These are phyloP conservation scores for Phytophthora sp. DNA, from an alignment of 352 stramenopile species.

Conservation along the genomic window DNA sequence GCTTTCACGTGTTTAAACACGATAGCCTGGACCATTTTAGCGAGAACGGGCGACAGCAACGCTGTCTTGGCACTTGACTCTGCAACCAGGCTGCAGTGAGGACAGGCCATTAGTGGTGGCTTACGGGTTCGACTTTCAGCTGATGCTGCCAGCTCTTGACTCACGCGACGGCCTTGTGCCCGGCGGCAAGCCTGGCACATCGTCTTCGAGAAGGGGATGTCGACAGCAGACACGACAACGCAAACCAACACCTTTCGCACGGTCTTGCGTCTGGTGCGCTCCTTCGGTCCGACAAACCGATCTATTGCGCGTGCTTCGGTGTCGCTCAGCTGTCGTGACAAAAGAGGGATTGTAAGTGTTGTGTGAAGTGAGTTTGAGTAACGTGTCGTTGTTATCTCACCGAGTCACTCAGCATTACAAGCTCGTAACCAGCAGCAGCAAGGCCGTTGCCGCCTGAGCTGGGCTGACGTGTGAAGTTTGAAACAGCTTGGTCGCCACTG, in stretches of 20 bases:
- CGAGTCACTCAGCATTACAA: constrained; percentile 67
- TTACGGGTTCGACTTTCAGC: constrained; percentile 12
- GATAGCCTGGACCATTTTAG: constrained; percentile 40
- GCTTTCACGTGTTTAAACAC: constrained; percentile 60
- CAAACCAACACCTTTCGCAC: constrained; percentile 44
- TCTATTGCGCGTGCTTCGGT: constrained; percentile 56
- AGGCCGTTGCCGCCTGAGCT: constrained; percentile 6
- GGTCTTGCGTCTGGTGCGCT: constrained; percentile 25
- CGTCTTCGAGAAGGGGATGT: constrained; percentile 50
- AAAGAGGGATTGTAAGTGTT: background rate
- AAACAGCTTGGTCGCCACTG: constrained; percentile 60
- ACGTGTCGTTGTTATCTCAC: constrained; percentile 28
- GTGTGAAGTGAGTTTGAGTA: background rate
- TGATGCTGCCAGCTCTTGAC: constrained; percentile 24
- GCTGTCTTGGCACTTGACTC: constrained; percentile 15
- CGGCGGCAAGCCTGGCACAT: constrained; percentile 59
- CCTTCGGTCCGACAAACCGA: constrained; percentile 51
- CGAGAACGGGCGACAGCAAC: constrained; percentile 38
- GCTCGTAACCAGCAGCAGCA: constrained; percentile 37
- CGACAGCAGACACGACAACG: constrained; percentile 51
- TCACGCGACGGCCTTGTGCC: constrained; percentile 58
- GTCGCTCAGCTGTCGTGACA: constrained; percentile 48
- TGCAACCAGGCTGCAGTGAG: constrained; percentile 51
- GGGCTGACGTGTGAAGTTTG: constrained; percentile 47
- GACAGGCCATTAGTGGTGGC: constrained; percentile 46